phyloP scores from a whole-genome alignment of 768 basidiomycete species.

The Phaeolepiota aurea region DNA sequence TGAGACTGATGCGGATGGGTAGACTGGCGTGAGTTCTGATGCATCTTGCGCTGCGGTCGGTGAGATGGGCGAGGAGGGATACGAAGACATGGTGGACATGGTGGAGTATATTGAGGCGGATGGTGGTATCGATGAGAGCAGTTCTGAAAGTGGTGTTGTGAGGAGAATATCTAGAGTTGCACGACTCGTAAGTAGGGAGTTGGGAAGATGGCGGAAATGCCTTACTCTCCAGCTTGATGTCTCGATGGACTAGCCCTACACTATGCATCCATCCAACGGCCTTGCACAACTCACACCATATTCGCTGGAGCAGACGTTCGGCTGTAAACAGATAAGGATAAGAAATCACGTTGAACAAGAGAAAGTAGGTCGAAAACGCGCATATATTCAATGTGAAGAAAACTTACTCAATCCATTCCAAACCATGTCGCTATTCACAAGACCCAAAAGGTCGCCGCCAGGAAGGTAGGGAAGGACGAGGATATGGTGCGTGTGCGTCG shows the following conservation, averaged over 20 bases:
- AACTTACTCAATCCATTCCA: constrained; percentile 29
- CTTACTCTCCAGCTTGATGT: constrained; percentile 82
- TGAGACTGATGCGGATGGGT: too few species aligned
- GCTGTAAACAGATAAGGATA: constrained; percentile 12
- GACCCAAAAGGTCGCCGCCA: constrained; percentile 77
- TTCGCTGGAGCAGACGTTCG: constrained; percentile 50
- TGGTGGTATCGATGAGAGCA: constrained; percentile 10
- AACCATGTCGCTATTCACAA: constrained; percentile 51
- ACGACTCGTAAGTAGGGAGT: constrained; percentile 3
- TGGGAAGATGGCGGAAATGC: too few species aligned
- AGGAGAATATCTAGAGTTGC: constrained; percentile 62
- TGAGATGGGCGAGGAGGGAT: too few species aligned
- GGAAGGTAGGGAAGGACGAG: constrained; percentile 69
- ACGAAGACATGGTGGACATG: too few species aligned
- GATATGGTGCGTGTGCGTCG: constrained; percentile 65
- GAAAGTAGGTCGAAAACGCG: too few species aligned
- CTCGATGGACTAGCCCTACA: constrained; percentile 80
- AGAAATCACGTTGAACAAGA: constrained; percentile 3
- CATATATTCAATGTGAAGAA: constrained; percentile 3
- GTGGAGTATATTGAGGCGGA: constrained; percentile 19
- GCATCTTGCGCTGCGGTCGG: too few species aligned
- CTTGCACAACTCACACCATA: constrained; percentile 69
- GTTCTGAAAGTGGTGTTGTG: too few species aligned
- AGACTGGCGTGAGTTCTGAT: too few species aligned
- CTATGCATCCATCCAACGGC: constrained; percentile 87